Evolutionary conservation across 1,284 basidiomycete species (phyloP), one percentile per base, ranked within the genome.

Genomic region (Ganoderma lingzhi): DNA sequence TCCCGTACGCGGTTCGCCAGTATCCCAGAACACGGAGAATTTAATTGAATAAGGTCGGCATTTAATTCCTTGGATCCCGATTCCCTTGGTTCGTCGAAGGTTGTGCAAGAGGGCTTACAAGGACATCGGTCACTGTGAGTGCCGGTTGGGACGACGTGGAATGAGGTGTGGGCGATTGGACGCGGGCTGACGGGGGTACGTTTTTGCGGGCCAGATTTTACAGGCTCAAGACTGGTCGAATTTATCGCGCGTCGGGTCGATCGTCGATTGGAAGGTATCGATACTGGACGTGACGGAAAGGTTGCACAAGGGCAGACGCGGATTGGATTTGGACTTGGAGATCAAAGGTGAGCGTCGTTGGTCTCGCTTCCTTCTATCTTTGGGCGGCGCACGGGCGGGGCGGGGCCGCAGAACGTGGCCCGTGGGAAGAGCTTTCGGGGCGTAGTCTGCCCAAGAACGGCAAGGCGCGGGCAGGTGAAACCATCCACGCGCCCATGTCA

Each of bases 341-440:
- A 71, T 70, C 70, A 63, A 63, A 67, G 70, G 72, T 73, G 72
- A 73, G 72, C 61, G 23, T 60, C 45, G 67, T 32, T 19, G 9
- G 56, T 12, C 35, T 69, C 64, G 66, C 72, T 68, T 37, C 48
- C 60, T 69, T 73, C 73, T 80, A 79, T 79, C 78, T 62, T 75
- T 23, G 62, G 70, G 66, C 63, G 58, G 23, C 23, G 23, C 23
- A 23, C 23, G 35, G 35, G 35, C 35, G 35, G 68, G 78, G 80
- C 79, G 80, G 84, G 84, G 82, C 80, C 81, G 87, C 76, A 79
- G 83, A 90, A 90, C 89, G 88, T 88, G 88, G 86, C 79, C 80
- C 82, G 85, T 84, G 86, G 80, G 84, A 83, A 51, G 23, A 2
- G 48, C 9, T 8, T 8, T 10, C 30, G 30, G 53, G 51, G 30